A percentile compares a stretch with the other conserved stretches of the same genome.
These are phyloP conservation scores for Agapanthus africanus DNA, from an alignment of 106 monocot genomes.

Conservation along the genomic window DNA sequence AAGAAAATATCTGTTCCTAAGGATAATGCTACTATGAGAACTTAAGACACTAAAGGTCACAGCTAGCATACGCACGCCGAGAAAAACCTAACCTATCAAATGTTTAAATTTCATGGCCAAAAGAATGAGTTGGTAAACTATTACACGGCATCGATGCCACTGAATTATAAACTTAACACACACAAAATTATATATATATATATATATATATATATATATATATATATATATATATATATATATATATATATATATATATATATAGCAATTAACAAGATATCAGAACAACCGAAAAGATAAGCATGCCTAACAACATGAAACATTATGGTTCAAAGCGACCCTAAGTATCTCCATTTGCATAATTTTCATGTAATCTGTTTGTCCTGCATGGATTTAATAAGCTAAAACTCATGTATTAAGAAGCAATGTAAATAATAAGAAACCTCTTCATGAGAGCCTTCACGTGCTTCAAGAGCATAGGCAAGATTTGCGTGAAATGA, in stretches of 20 bases:
- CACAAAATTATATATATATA: no score
- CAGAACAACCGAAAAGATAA: no score
- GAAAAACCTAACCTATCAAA: not conserved
- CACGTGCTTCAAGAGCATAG: slow-evolving; percentile 62
- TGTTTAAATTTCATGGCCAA: not conserved
- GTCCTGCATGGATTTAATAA: not conserved
- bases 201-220: no score
- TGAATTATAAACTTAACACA: not conserved
- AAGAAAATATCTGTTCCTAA: not conserved
- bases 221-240: no score
- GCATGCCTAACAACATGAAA: not conserved
- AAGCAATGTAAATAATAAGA: not conserved
- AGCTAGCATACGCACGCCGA: not conserved
- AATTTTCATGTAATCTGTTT: not conserved
- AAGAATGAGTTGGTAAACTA: not conserved
- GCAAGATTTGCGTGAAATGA: slow-evolving; percentile 57
- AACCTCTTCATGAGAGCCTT: slow-evolving; percentile 92
- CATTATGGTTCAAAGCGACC: not conserved
- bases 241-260: no score
- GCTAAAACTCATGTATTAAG: no score
- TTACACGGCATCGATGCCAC: not conserved
- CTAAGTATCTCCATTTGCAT: not conserved
- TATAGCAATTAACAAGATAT: no score
- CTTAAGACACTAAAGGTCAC: not conserved
- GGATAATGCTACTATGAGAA: not conserved